Evolutionary conservation across 352 stramenopile species (phyloP), one percentile per base, ranked within the genome.

Genomic region (Poterioochromonas sp.): DNA sequence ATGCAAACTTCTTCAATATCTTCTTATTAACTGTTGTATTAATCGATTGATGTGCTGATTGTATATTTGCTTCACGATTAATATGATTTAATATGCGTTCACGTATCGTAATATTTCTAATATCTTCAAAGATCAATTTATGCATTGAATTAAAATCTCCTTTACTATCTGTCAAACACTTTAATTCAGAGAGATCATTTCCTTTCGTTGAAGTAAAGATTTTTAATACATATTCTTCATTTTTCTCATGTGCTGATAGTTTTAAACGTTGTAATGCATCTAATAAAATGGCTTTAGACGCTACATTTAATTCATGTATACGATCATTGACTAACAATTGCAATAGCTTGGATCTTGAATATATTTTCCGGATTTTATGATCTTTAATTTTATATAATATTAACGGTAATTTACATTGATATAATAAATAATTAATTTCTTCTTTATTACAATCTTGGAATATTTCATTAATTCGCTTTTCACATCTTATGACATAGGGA

Each of bases 381-480:
- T 94, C 90, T 82, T 98, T 99, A 68, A 98, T 92, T 86, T 99
- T 98, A 86, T 98, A 98, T 80, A 99, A 96, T 0, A 99, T 86
- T 70, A 97, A 88, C 26, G 91, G 93, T 18, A 99, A 83, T 22
- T 94, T 93, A 37, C 97, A 90, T 82, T 96, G 89, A 79, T 89
- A 90, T 68, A 99, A 83, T 41, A 98, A 90, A 83, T 95, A 97
- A 84, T 99, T 99, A 26, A 99, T 88, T 81, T 97, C 93, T 76
- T 96, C 90, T 51, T 94, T 90, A 39, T 93, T 93, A 18, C 93
- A 93, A 69, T 96, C 92, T 2, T 93, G 86, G 69, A 99, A 90
- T 49, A 97, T 93, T 29, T 88, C 87, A 80, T 97, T 97, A 80
- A 98, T 98, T 82, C 96, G 92, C 60, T 93, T 88, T 83, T 98